Conservation (phyloP, 1,139 yeast species). For the Sugiyamaella castrensis region DNA sequence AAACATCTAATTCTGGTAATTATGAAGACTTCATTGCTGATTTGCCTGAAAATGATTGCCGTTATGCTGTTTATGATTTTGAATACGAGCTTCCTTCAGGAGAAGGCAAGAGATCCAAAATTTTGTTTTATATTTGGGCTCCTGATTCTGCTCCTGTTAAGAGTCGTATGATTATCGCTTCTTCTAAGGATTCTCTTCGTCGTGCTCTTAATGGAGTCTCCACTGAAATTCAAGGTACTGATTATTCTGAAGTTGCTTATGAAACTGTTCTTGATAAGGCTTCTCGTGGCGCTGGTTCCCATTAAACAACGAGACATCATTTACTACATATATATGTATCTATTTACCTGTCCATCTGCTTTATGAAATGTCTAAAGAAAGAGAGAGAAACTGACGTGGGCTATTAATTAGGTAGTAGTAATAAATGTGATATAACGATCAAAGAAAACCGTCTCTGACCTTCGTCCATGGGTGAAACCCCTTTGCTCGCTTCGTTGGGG, state of each 20-base stretch:
- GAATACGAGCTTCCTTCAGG: conserved; percentile 87
- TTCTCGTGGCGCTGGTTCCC: conserved; percentile 73
- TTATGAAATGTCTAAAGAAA: too few species aligned
- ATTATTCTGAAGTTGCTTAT: conserved; percentile 92
- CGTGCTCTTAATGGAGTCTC: conserved; percentile 95
- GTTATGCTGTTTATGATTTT: conserved; percentile 94
- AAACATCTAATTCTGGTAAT: conserved; percentile 67
- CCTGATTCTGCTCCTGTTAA: conserved; percentile 94
- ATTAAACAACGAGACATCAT: conserved; percentile 34
- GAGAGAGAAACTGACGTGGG: too few species aligned
- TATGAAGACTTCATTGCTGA: conserved; percentile 83
- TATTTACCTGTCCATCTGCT: too few species aligned
- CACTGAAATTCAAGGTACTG: conserved; percentile 96
- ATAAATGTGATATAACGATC: too few species aligned
- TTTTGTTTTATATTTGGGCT: conserved; percentile 93
- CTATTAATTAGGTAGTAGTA: too few species aligned
- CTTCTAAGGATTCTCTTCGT: conserved; percentile 96
- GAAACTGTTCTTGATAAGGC: conserved; percentile 90
- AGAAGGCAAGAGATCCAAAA: conserved; percentile 94
- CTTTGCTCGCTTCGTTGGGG: too few species aligned
- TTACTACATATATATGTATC: too few species aligned
- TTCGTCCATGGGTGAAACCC: too few species aligned
- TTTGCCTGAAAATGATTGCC: conserved; percentile 93
- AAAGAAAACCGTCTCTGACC: too few species aligned
- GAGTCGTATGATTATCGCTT: conserved; percentile 95